A percentile compares a stretch with the other conserved stretches of the same genome.
These are phyloP conservation scores for Xylaria sp. DNA, from an alignment of 2,329 filamentous ascomycete species.

Conservation along the genomic window DNA sequence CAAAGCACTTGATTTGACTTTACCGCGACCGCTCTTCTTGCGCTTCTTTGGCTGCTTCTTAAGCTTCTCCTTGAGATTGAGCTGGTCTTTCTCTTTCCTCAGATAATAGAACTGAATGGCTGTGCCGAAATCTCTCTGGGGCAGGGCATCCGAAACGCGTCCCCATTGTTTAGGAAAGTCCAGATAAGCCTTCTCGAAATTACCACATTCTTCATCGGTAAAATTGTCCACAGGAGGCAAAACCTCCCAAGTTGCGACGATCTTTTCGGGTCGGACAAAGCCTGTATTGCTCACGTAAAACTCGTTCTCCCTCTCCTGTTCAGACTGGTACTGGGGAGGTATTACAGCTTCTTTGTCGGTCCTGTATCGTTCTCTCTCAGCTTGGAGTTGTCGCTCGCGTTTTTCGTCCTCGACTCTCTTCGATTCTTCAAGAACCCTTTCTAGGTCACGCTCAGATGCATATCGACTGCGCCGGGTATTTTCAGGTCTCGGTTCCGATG, in stretches of 20 bases:
- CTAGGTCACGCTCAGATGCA: constrained; percentile 67
- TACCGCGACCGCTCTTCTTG: constrained; percentile 52
- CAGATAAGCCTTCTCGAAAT: constrained; percentile 69
- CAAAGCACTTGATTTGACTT: constrained; percentile 57
- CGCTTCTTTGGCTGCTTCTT: constrained; percentile 57
- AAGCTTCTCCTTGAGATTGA: constrained; percentile 71
- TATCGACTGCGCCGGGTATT: constrained; percentile 49
- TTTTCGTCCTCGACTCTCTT: constrained; percentile 65
- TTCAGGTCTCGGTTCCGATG: constrained; percentile 52
- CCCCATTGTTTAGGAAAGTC: constrained; percentile 80
- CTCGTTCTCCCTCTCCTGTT: constrained; percentile 52
- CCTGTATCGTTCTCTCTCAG: constrained; percentile 64
- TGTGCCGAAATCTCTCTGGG: constrained; percentile 65
- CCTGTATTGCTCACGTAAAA: constrained; percentile 63
- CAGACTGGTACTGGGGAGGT: constrained; percentile 62
- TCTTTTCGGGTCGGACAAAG: constrained; percentile 57
- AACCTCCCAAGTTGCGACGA: constrained; percentile 66
- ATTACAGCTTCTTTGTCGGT: constrained; percentile 70
- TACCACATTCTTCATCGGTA: constrained; percentile 60
- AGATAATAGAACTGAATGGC: constrained; percentile 85
- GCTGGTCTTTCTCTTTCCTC: constrained; percentile 70
- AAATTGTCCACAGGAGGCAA: constrained; percentile 71
- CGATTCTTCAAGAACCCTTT: constrained; percentile 67
- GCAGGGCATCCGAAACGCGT: constrained; percentile 63
- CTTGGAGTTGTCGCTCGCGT: constrained; percentile 59